phyloP scores from a whole-genome alignment of 75 land plant genomes.

The Pinus taeda region DNA sequence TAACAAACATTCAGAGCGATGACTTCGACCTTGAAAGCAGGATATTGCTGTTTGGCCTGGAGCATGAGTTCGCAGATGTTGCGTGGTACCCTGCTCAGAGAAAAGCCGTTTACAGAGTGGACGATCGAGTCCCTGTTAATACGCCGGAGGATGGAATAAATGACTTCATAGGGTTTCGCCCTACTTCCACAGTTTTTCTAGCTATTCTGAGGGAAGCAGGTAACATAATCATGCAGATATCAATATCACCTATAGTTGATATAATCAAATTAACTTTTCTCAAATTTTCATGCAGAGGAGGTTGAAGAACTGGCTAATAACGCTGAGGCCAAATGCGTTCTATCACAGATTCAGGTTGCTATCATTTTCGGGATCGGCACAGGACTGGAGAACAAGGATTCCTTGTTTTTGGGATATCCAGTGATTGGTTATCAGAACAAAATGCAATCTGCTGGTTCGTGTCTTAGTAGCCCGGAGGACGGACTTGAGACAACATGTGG shows the following conservation, averaged over 20 bases:
- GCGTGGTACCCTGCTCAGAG: conserved; percentile 33
- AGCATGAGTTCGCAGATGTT: conserved; percentile 27
- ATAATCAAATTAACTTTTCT: too few species aligned
- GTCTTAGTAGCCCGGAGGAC: conserved; percentile 23
- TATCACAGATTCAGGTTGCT: neutral
- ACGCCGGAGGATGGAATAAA: conserved; percentile 30
- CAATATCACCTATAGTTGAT: too few species aligned
- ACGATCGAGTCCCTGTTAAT: conserved; percentile 18
- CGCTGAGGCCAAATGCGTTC: neutral
- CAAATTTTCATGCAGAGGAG: neutral
- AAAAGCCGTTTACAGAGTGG: conserved; percentile 20
- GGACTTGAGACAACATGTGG: conserved; percentile 23
- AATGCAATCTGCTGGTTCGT: conserved; percentile 66
- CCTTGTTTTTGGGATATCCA: conserved; percentile 60
- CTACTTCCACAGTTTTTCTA: conserved; percentile 10
- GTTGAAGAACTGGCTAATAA: neutral
- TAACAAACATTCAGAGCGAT: conserved; percentile 8
- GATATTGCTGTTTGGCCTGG: conserved; percentile 9
- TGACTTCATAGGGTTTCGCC: conserved; percentile 16
- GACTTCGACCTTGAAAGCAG: conserved; percentile 20
- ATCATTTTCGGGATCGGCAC: neutral
- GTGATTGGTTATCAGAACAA: conserved; percentile 55
- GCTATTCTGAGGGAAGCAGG: conserved; percentile 26
- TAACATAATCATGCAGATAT: neutral
- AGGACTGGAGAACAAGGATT: conserved; percentile 22